Base-by-base conservation (phyloP, 2,329 filamentous ascomycete species). In the Trichoderma arundinaceum region DNA sequence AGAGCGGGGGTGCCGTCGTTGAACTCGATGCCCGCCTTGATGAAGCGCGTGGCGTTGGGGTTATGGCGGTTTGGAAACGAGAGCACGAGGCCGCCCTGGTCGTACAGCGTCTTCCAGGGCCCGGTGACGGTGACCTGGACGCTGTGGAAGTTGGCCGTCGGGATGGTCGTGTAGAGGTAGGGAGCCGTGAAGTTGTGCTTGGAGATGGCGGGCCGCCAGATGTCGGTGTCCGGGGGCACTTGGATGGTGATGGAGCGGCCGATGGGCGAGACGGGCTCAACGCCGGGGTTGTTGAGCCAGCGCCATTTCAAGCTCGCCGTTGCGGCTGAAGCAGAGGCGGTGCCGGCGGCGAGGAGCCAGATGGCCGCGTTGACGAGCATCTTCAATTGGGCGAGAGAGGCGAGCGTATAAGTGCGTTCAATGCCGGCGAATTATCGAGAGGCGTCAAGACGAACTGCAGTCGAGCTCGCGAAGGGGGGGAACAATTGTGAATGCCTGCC, bases 41-140 rank as follows among this genome's bases (percentile, higher is more conserved):
- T 69, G 66, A 66, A 69, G 53, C 68, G 66, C 17, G 58, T 61
- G 32, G 32, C 54, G 35, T 64, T 54, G 22, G 32, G 43, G 19
- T 62, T 28, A 15, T 17, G 46, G 17, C 32, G 39, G 28, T 66
- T 39, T 4, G 65, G 66, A 32, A 64, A 69, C 12, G 68, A n/a
- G 17, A 69, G 22, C 22, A 68, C 63, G 33, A 69, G 64, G n/a
- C 68, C 68, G 66, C 68, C 68, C 33, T 69, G 68, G 59, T 69
- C 68, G 68, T 69, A 69, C 54, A 69, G 66, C 38, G 68, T 69
- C 57, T 68, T 66, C 68, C 68, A 69, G 28, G 68, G 66, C 1
- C 43, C 68, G 1, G 66, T 62, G 17, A 69, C 68, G 49, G 66
- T 68, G 32, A 68, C 68, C n/a, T 64, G 66, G 43, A 66, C 66